Evolutionary conservation across 495 filamentous ascomycete genomes (phyloP).

Genomic region (Penicillium arizonense): DNA sequence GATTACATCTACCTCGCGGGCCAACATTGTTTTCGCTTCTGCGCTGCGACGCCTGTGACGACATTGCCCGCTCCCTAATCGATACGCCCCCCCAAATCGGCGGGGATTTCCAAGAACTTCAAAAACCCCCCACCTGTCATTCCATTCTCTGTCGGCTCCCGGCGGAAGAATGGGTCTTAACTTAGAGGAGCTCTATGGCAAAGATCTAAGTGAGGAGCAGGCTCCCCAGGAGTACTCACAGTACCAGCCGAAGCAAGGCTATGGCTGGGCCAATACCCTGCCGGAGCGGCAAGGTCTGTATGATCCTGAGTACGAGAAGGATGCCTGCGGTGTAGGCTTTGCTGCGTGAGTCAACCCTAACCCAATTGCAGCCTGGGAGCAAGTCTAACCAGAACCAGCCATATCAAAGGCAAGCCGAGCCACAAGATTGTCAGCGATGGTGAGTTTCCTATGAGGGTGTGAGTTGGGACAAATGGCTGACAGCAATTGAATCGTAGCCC

Average conservation of each 20-base stretch:
- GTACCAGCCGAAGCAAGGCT: conserved; percentile 83
- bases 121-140: conserved; percentile 11
- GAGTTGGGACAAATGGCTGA: neutral
- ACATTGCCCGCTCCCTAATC: conserved; percentile 22
- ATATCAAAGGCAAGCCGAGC: conserved; percentile 96
- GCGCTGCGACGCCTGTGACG: conserved; percentile 33
- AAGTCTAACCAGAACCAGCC: conserved; percentile 46
- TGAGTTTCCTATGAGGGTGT: conserved; percentile 43
- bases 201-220: conserved; percentile 59
- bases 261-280: conserved; percentile 92
- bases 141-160: conserved; percentile 47
- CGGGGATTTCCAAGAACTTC: conserved; percentile 19
- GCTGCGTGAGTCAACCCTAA: conserved; percentile 72
- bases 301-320: conserved; percentile 94
- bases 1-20: conserved; percentile 24
- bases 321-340: conserved; percentile 99
- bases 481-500: conserved; percentile 52
- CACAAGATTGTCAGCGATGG: conserved; percentile 99
- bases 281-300: conserved; percentile 98
- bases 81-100: conserved; percentile 16
- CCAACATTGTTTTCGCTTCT: conserved; percentile 16
- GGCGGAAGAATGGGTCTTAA: conserved; percentile 67
- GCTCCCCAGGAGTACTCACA: conserved; percentile 65
- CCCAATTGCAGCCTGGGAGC: conserved; percentile 7
- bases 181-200: conserved; percentile 64